Evolutionary conservation across 176 grass and related monocot genomes (phyloP), one percentile per base, ranked within the genome.

Genomic region (Bolboschoenus planiculmis): DNA sequence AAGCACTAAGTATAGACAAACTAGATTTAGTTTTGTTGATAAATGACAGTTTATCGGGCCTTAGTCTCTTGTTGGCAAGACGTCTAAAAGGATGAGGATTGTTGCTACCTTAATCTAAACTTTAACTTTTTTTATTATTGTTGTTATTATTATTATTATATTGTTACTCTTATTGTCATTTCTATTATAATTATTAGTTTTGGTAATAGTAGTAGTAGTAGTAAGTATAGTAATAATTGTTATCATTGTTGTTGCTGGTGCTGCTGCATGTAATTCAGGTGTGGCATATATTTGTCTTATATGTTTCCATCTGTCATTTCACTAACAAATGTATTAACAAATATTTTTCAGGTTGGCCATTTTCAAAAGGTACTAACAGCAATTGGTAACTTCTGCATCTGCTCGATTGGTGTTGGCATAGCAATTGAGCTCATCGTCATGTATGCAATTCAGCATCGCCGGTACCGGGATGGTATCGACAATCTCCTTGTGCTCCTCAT

Each of bases 321-420:
- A 53, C 26, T 53, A 51, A 77, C 9, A 4, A n/a, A 18, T 77
- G 72, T 5, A 31, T 50, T 31, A 33, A 77, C 15, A 53, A 53
- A 65, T 50, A 24, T n/a, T 29, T 80, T 61, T 64, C 37, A 82
- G 80, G 89, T 93, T 0, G 97, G 97, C 1, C 97, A 99, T 82
- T 99, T 99, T 83, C 97, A 99, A 84, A 83, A 88, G 87, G 97
- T 99, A 16, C 92, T 99, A 31, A 84, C 58, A 3, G 86, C 97
- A 60, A 99, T 99, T 10, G 97, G 97, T 2, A 99, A 99, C 88
- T 99, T 99, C 89, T 96, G 97, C 87, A 99, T 99, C 23, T 90
- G 27, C 61, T 85, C 97, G 65, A 99, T 99, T 21, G 87, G 62
- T 8, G 1, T 88, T 2, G 93, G 97, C 6, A 85, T 96, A 26